Evolutionary conservation across 2,329 filamentous ascomycete genomes (phyloP), one percentile per base, ranked within the genome.

Genomic region (Karstenula rhodostoma): DNA sequence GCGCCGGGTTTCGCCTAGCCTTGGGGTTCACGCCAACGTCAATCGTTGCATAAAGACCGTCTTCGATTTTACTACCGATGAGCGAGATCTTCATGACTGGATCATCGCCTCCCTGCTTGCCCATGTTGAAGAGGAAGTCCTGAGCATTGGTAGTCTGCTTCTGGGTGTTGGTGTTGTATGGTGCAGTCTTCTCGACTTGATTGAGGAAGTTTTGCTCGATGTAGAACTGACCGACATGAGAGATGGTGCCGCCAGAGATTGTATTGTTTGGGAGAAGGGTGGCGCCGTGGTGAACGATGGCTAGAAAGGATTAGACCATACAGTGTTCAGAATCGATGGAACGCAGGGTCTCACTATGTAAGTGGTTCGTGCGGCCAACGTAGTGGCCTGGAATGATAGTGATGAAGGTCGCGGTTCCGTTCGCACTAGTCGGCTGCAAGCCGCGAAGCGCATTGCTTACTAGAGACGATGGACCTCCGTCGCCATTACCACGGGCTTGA

Each of bases 151-250:
- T 76, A 4, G 82, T 87, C 22, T 84, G 35, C 17, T 64, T 66
- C 57, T 78, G 75, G 23, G 68, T 78, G 67, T 82, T 82, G 59
- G 74, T 79, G 67, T 72, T 79, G 73, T 82, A 82, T 3, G 84
- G 83, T 0, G 70, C 60, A 0, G 76, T 78, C 10, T 73, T 72
- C 62, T 87, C 83, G 57, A 89, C 85, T 42, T 78, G 63, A 27
- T 68, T 67, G 65, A 86, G 82, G 10, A 90, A 82, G 63, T 81
- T 79, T 71, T 89, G 84, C 72, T 90, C 86, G 58, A 87, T 87
- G 81, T 87, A 90, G 53, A 88, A 70, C 72, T 91, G 88, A 19
- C 88, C 87, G 42, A 89, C 81, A 76, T 90, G 87, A 8, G 84
- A 82, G 59, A 85, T 81, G 53, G 77, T 80, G 17, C 80, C 79